These are phyloP conservation scores for Sugiyamaella boreocaroliniensis DNA, from an alignment of 805 yeast genomes.

Conservation along the genomic window DNA sequence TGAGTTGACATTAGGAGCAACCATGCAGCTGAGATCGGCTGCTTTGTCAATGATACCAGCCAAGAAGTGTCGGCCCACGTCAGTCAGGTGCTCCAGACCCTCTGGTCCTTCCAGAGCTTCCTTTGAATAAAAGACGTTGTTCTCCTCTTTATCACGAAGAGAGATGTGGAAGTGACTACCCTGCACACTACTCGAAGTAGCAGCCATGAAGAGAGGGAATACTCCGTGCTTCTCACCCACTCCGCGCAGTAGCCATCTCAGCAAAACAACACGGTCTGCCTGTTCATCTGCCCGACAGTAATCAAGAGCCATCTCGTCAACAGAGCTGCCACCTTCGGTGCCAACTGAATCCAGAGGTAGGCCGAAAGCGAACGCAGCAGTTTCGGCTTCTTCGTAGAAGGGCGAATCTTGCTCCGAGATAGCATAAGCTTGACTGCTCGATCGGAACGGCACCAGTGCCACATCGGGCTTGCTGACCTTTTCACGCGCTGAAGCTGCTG, in stretches of 20 bases:
- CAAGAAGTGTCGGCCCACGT: background rate
- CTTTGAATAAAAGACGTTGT: background rate
- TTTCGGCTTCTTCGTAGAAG: background rate
- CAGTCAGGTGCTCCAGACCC: background rate
- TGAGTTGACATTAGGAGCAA: background rate
- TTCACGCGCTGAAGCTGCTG: background rate
- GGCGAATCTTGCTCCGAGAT: background rate
- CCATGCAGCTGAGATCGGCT: background rate
- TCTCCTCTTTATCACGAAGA: background rate
- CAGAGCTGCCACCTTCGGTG: background rate
- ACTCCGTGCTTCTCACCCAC: constrained; percentile 1
- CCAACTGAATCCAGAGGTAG: background rate
- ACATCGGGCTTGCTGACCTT: background rate
- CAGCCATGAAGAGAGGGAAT: background rate
- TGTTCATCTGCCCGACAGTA: background rate
- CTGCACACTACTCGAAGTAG: background rate
- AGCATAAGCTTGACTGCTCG: background rate
- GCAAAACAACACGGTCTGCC: background rate
- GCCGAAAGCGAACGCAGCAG: background rate
- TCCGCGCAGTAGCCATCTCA: background rate
- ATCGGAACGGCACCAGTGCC: background rate
- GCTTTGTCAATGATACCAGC: background rate
- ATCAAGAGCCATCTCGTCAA: background rate
- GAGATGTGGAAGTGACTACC: constrained; percentile 1
- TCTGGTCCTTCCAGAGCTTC: background rate